phyloP scores from a whole-genome alignment of 805 yeast species.

The Ogataea polymorpha region DNA sequence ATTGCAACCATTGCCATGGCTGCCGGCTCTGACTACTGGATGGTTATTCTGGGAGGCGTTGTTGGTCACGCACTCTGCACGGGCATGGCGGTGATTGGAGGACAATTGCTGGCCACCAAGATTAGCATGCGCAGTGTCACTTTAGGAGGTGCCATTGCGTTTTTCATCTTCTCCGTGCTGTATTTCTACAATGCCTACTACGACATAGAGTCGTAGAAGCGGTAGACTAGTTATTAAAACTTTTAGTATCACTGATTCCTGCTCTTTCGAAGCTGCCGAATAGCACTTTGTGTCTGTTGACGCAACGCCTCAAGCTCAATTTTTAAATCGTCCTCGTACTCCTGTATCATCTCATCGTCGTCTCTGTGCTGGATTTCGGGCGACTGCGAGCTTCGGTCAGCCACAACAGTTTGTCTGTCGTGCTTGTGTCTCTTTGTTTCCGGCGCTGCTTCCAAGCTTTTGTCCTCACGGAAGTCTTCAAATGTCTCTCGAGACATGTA shows the following conservation, averaged over 20 bases:
- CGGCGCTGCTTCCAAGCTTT: not conserved
- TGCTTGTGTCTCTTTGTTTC: not conserved
- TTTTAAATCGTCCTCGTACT: conserved; percentile 38
- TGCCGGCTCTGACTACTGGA: conserved; percentile 90
- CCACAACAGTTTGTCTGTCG: not conserved
- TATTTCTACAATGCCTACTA: conserved; percentile 69
- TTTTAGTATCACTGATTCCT: not conserved
- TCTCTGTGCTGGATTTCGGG: not conserved
- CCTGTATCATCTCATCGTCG: conserved; percentile 15
- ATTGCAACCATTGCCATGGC: conserved; percentile 98
- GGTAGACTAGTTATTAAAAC: conserved; percentile 4
- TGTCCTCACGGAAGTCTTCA: conserved; percentile 1
- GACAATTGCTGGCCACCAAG: conserved; percentile 82
- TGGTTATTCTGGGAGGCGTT: conserved; percentile 83
- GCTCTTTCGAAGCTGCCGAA: conserved; percentile 22
- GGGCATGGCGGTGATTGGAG: conserved; percentile 88
- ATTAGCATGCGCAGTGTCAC: conserved; percentile 92
- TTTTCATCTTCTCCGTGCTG: conserved; percentile 74
- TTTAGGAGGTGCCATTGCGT: conserved; percentile 84
- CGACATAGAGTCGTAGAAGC: conserved; percentile 22
- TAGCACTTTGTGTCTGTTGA: conserved; percentile 40
- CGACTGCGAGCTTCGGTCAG: not conserved
- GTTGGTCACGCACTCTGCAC: conserved; percentile 89
- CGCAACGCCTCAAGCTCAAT: conserved; percentile 37
- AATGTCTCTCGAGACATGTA: conserved; percentile 7